Conservation (phyloP, 352 stramenopile genomes). For the Phytophthora pinifolia region DNA sequence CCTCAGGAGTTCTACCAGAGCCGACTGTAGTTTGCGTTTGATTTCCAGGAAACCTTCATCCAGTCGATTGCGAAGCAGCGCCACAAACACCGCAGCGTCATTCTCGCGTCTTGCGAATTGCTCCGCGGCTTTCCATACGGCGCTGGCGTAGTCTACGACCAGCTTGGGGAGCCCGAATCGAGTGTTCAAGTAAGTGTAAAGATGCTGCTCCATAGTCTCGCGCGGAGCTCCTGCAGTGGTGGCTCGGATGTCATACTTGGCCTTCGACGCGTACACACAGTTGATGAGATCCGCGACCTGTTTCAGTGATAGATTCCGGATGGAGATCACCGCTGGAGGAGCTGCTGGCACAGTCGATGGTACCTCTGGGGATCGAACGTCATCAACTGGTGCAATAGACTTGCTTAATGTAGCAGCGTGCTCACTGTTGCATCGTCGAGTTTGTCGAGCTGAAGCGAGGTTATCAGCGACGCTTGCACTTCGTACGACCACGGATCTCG, state of each 20-base stretch:
- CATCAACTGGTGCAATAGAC: conserved; percentile 1
- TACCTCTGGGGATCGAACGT: conserved; percentile 11
- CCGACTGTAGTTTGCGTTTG: conserved; percentile 74
- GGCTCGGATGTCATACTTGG: conserved; percentile 60
- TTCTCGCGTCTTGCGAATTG: conserved; percentile 53
- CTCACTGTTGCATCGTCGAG: conserved; percentile 27
- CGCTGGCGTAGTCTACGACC: conserved; percentile 77
- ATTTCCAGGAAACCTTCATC: conserved; percentile 83
- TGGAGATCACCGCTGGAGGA: conserved; percentile 1
- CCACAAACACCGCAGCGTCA: conserved; percentile 77
- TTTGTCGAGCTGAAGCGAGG: conserved; percentile 11
- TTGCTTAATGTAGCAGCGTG: background rate
- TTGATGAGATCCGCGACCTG: conserved; percentile 78
- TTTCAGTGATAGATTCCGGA: conserved; percentile 69
- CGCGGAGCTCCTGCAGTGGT: conserved; percentile 44
- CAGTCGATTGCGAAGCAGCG: conserved; percentile 74
- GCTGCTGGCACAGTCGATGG: background rate
- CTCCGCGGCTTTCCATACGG: conserved; percentile 77
- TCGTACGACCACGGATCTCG: conserved; percentile 1
- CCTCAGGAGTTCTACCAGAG: conserved; percentile 67
- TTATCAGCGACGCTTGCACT: conserved; percentile 7
- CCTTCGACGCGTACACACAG: conserved; percentile 72
- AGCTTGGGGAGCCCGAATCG: conserved; percentile 77
- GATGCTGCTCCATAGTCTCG: conserved; percentile 88
- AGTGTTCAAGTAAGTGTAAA: conserved; percentile 89